Evolutionary conservation across 169 alveolate species (phyloP), one percentile per base, ranked within the genome.

Genomic region (Eimeria praecox): DNA sequence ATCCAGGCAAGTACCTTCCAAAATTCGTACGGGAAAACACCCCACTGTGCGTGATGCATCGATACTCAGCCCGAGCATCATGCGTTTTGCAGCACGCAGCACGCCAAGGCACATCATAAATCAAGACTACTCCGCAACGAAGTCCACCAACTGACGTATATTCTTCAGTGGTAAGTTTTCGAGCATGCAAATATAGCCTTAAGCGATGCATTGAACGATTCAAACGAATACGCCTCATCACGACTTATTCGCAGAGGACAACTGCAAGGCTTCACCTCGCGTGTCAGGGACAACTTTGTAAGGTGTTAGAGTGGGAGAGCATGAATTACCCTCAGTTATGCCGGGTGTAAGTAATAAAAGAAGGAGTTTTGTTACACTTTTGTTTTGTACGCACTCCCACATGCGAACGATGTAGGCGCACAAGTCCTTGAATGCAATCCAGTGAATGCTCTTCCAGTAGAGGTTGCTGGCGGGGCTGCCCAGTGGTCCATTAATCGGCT

Each of bases 391-490:
- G 6, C 30, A 30, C 77, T 27, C 18, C 2, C 22, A n/a, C 9
- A 9, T 12, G 42, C 9, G 77, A 8, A 20, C 42, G 40, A 66
- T 0, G 20, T 9, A n/a, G 77, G 3, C 77, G 77, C 14, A 22
- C 18, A 10, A n/a, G 5, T 0, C 20, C 42, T 3, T 33, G 12
- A 69, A 2, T 35, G 80, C 80, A 33, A 69, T 9, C 49, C 14
- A 38, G 16, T 27, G 27, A 38, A 27, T 27, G 27, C 49, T 69
- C 80, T 6, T 33, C 44, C n/a, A 24, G 49, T 69, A 69, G 59
- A 24, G 40, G 59, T 8, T 77, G 64, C 38, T 3, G 40, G 27
- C 49, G 59, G 64, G 87, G 87, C 87, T 77, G 59, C 87, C 87
- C 87, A 77, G 35, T 77, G 87, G 87, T 77, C 64, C 87, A 44